phyloP scores from a whole-genome alignment of 192 early-diverging fungal species.

The Coemansia sp. region DNA sequence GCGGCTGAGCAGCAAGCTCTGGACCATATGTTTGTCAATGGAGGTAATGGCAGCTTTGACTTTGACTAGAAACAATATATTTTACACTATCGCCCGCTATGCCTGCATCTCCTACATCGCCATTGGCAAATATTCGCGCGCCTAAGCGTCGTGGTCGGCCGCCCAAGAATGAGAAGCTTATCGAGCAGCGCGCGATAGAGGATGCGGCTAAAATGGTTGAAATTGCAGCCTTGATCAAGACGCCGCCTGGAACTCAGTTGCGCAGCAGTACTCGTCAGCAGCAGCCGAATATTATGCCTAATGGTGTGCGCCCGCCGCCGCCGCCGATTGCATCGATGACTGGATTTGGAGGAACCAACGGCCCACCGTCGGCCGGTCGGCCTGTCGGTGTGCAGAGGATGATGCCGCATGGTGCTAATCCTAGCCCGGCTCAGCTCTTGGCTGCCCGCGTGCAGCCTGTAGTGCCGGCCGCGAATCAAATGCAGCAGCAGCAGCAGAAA shows the following conservation, averaged over 20 bases:
- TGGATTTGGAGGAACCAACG: not conserved
- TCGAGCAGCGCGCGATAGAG: conserved; percentile 49
- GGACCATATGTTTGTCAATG: conserved; percentile 31
- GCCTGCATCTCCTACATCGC: not conserved
- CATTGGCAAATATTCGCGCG: conserved; percentile 10
- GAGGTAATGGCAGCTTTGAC: conserved; percentile 23
- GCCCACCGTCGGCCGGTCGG: not conserved
- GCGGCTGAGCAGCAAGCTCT: conserved; percentile 30
- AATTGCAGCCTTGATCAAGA: conserved; percentile 18
- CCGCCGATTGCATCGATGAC: not conserved
- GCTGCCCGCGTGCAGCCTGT: conserved; percentile 14
- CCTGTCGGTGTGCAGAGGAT: not conserved
- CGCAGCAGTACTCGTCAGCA: not conserved
- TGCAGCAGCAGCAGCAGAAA: not conserved
- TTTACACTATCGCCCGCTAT: not conserved
- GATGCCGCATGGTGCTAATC: not conserved
- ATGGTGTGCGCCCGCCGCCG: conserved; percentile 8
- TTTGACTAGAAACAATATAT: conserved; percentile 12
- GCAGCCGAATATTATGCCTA: conserved; percentile 4
- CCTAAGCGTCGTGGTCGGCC: conserved; percentile 50
- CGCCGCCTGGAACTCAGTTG: conserved; percentile 11
- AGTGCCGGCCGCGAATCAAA: not conserved
- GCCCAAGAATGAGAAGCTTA: conserved; percentile 56
- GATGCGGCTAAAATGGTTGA: conserved; percentile 37
- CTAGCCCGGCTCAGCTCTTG: conserved; percentile 1